Base-by-base conservation (phyloP, 352 stramenopile species). In the Aphanomyces stellatus region DNA sequence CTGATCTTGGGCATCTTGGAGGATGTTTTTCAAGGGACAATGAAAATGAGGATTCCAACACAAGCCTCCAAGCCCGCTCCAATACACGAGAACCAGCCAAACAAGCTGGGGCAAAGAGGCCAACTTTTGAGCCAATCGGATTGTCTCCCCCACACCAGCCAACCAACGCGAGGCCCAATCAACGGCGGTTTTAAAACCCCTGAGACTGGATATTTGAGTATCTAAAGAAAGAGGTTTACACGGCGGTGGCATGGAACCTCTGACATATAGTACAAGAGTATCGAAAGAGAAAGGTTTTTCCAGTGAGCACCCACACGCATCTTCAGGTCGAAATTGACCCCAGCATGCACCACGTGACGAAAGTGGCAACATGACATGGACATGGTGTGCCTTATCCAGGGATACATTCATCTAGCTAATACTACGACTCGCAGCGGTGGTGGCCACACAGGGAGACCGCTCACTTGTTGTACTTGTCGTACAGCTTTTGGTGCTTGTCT, bases 401-500 rank as follows among this genome's bases (percentile, higher is more conserved):
- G n/a, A n/a, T n/a, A n/a, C n/a, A n/a, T n/a, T n/a, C n/a, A n/a
- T n/a, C n/a, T n/a, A n/a, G n/a, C n/a, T n/a, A n/a, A n/a, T n/a
- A n/a, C n/a, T n/a, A n/a, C n/a, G n/a, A n/a, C n/a, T n/a, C n/a
- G n/a, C n/a, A n/a, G n/a, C n/a, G n/a, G n/a, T n/a, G n/a, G n/a
- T n/a, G n/a, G n/a, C n/a, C n/a, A n/a, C n/a, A n/a, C n/a, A n/a
- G n/a, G n/a, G n/a, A n/a, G n/a, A n/a, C n/a, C n/a, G n/a, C n/a
- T 41, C 60, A 55, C 8, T 67, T 73, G 65, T 73, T 76, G 67
- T 87, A 74, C 75, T 95, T 93, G 27, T 95, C 83, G 69, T 87
- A 93, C 2, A 95, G 75, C 69, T 93, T 85, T 71, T 95, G 95
- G 71, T 99, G 97, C 77, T 99, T 99, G 49, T 88, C 78, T 74